These are phyloP conservation scores for Xylaria intraflava DNA, from an alignment of 495 filamentous ascomycete species.

Conservation along the genomic window DNA sequence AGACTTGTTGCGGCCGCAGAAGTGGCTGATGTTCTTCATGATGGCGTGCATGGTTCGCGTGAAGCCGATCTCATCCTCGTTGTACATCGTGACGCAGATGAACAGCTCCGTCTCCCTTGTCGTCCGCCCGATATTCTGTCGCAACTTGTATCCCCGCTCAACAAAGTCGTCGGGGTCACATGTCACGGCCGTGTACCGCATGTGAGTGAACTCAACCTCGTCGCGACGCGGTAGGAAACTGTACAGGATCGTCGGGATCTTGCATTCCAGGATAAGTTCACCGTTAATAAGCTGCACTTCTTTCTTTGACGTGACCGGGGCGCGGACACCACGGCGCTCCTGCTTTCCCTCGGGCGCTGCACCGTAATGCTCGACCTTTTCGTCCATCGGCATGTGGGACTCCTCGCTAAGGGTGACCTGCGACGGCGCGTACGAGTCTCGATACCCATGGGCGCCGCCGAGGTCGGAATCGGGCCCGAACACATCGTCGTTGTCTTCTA, in stretches of 20 bases:
- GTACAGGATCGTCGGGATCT: conserved; percentile 96
- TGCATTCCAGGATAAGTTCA: conserved; percentile 95
- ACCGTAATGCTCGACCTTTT: conserved; percentile 68
- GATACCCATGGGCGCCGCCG: conserved; percentile 31
- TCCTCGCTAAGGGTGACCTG: conserved; percentile 39
- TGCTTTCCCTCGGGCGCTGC: conserved; percentile 82
- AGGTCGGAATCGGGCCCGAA: conserved; percentile 60
- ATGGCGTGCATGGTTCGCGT: conserved; percentile 98
- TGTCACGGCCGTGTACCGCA: conserved; percentile 99
- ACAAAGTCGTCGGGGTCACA: conserved; percentile 97
- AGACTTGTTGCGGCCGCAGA: conserved; percentile 86
- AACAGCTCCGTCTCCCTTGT: conserved; percentile 93
- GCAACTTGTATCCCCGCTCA: conserved; percentile 78
- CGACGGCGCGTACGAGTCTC: conserved; percentile 61
- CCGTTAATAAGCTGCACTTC: conserved; percentile 95
- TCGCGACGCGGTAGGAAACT: conserved; percentile 88
- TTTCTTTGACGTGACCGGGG: conserved; percentile 84
- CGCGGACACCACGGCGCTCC: conserved; percentile 72
- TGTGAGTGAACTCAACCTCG: conserved; percentile 95
- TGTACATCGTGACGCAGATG: conserved; percentile 99
- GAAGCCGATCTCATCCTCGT: conserved; percentile 94
- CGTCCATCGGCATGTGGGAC: conserved; percentile 34
- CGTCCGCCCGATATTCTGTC: conserved; percentile 87
- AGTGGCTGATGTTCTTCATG: conserved; percentile 96
- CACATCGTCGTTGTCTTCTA: conserved; percentile 47